Evolutionary conservation across 176 grass and related monocot genomes (phyloP), one percentile per base, ranked within the genome.

Genomic region (Ensete ventricosum): DNA sequence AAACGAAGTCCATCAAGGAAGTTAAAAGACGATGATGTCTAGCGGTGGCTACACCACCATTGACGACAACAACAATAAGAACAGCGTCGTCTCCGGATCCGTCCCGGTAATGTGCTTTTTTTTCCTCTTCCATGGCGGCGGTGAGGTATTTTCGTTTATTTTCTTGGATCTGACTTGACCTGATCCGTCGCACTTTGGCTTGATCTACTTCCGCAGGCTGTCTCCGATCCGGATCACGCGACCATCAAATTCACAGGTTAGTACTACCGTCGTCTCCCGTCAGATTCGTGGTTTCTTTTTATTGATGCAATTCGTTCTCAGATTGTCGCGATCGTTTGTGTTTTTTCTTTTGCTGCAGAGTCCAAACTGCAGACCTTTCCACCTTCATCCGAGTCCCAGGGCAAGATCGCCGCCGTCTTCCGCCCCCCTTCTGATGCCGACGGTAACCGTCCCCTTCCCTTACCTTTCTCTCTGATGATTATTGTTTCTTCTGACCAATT

Each of bases 321-420:
- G 49, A 24, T 71, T 21, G 63, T 34, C 9, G 64, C 66, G 26
- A 4, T 64, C 16, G 0, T 27, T 27, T 51, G 73, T 29, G 78
- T 64, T 54, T n/a, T 19, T 81, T 48, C 49, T 68, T 76, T 53
- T 17, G 71, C 26, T 80, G 54, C 76, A 87, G 96, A 87, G 58
- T 94, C 91, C 73, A 92, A 88, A 79, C 88, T 99, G 54, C 91
- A 99, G 84, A 99, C 84, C 48, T 99, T 99, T 83, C 84, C 96
- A 55, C 86, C 96, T 20, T 85, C 67, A 17, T 51, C 88, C 57
- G 88, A 95, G 21, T 74, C 86, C 69, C 80, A 85, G 88, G 88
- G 96, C 73, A 99, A 99, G 86, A 92, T 99, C 82, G 84, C 88
- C 64, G 84, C 83, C 73, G 86, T 84, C 73, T 95, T 91, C 88